A percentile compares a stretch with the other conserved stretches of the same genome.
Evolutionary conservation across 202 grass and related monocot species (phyloP).

Genomic region (Panicum virgatum): DNA sequence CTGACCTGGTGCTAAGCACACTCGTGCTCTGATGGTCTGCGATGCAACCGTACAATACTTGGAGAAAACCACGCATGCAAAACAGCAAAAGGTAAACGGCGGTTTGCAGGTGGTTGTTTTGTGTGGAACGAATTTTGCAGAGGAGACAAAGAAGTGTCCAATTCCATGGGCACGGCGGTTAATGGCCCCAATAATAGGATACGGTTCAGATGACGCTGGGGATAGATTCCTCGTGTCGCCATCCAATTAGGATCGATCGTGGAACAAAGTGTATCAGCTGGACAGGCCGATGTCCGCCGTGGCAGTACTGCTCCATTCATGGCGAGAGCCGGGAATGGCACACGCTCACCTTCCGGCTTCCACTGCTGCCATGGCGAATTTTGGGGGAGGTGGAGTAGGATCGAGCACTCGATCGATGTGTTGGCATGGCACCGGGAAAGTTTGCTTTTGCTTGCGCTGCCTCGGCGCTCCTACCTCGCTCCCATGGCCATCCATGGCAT

Average conservation of each 20-base stretch:
- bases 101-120: background rate
- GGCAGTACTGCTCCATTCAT: background rate
- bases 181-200: no score
- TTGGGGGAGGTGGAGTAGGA: background rate
- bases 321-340: constrained; percentile 7
- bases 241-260: background rate
- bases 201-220: background rate
- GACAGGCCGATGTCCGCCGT: background rate
- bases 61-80: background rate
- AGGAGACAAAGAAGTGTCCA: background rate
- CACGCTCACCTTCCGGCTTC: background rate
- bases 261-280: background rate
- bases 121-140: background rate
- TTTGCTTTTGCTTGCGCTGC: no score
- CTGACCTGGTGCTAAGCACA: background rate
- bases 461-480: no score
- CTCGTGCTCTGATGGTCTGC: background rate
- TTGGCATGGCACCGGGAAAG: no score
- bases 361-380: background rate
- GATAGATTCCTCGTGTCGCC: background rate
- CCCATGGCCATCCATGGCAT: no score
- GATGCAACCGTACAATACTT: background rate
- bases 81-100: background rate
- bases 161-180: no score
- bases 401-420: constrained; percentile 22